phyloP scores from a whole-genome alignment of 768 basidiomycete species.

The Terana coerulea region DNA sequence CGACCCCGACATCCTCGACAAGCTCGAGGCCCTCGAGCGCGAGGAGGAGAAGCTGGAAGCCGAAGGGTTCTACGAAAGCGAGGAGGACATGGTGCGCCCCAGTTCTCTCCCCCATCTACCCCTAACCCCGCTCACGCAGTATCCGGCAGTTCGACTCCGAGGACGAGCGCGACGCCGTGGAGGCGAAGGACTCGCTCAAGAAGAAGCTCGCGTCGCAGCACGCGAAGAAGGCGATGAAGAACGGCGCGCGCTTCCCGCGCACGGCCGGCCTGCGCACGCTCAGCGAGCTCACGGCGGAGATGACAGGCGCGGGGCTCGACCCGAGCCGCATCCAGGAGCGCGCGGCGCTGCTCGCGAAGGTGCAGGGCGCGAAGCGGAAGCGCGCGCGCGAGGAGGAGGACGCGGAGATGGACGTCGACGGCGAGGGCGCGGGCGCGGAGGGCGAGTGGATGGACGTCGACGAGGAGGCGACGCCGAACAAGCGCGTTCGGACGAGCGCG shows the following conservation, averaged over 20 bases:
- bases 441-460: conserved; percentile 43
- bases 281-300: conserved; percentile 69
- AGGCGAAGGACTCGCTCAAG: conserved; percentile 52
- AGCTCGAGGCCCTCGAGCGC: conserved; percentile 93
- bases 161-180: conserved; percentile 73
- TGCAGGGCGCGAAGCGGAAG: conserved; percentile 67
- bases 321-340: conserved; percentile 85
- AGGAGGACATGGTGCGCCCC: conserved; percentile 72
- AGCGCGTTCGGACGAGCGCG: conserved; percentile 59
- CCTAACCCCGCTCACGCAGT: neutral
- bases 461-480: conserved; percentile 48
- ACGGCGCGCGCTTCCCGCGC: conserved; percentile 73
- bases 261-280: conserved; percentile 67
- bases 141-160: conserved; percentile 45
- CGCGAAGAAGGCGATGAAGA: conserved; percentile 85
- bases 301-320: conserved; percentile 89
- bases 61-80: conserved; percentile 93
- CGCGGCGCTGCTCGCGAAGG: conserved; percentile 78
- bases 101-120: neutral
- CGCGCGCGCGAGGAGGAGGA: conserved; percentile 57
- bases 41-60: conserved; percentile 94
- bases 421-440: conserved; percentile 34
- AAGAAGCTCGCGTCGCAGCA: conserved; percentile 71
- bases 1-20: conserved; percentile 95
- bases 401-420: conserved; percentile 56